Percentiles rank a stretch among this genome's conserved stretches.
phyloP scores from a whole-genome alignment of 345 rosid genomes.

The Euphorbia peplus region DNA sequence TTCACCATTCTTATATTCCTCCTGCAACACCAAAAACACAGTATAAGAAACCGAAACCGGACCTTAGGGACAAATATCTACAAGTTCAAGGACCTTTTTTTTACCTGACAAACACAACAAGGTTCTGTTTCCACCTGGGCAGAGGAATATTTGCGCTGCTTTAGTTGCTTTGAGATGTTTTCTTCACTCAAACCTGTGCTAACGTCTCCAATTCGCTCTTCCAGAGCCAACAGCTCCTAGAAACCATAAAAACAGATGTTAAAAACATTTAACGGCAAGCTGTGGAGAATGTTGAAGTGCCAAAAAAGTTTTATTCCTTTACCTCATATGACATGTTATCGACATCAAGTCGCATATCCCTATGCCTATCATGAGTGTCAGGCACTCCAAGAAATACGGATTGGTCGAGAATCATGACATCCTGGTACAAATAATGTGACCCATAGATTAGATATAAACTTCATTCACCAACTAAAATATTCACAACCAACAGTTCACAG shows the following conservation, averaged over 20 bases:
- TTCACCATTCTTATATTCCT: slow-evolving; percentile 63
- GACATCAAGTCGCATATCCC: slow-evolving; percentile 96
- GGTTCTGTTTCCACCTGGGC: slow-evolving; percentile 63
- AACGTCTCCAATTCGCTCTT: slow-evolving; percentile 90
- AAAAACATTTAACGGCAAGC: too few relatives aligned
- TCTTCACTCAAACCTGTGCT: slow-evolving; percentile 82
- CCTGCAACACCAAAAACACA: slow-evolving; percentile 42
- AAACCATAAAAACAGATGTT: slow-evolving; percentile 10
- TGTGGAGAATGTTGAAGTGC: not conserved
- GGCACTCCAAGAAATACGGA: slow-evolving; percentile 58
- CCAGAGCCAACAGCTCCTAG: slow-evolving; percentile 80
- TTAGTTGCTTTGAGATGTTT: slow-evolving; percentile 44
- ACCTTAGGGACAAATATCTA: not conserved
- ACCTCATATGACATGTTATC: slow-evolving; percentile 99
- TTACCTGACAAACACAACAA: slow-evolving; percentile 87
- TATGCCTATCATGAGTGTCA: slow-evolving; percentile 68
- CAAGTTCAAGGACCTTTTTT: not conserved
- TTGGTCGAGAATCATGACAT: slow-evolving; percentile 78
- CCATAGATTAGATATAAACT: not conserved
- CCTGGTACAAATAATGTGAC: slow-evolving; percentile 41
- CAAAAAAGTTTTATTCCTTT: slow-evolving; percentile 12
- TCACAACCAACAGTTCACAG: not conserved
- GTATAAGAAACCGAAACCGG: not conserved
- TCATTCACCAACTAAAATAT: not conserved
- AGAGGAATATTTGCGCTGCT: slow-evolving; percentile 37